Evolutionary conservation across 1,284 basidiomycete genomes (phyloP).

Genomic region (Malassezia arunalokei): DNA sequence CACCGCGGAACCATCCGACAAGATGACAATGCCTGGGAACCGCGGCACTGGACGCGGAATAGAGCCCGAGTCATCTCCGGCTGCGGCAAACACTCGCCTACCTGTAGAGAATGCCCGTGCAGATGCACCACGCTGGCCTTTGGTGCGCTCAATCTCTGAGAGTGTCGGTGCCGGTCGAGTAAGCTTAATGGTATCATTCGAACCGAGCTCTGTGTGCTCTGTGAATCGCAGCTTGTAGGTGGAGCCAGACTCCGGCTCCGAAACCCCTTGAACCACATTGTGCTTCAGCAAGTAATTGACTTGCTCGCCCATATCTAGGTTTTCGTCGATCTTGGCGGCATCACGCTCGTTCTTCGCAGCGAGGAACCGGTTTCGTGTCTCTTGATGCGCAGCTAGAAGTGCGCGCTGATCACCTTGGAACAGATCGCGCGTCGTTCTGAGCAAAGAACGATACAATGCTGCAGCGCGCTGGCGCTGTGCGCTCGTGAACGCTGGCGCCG

Average conservation of each 20-base stretch:
- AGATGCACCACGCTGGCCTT: neutral
- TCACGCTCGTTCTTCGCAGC: slow-evolving; percentile 24
- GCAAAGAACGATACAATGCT: slow-evolving; percentile 35
- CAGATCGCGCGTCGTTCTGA: slow-evolving; percentile 33
- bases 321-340: slow-evolving; percentile 28
- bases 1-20: slow-evolving; percentile 44
- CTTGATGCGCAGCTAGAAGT: slow-evolving; percentile 23
- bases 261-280: slow-evolving; percentile 43
- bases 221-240: slow-evolving; percentile 31
- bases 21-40: slow-evolving; percentile 31
- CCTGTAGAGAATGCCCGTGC: slow-evolving; percentile 2
- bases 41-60: slow-evolving; percentile 37
- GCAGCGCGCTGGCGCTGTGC: slow-evolving; percentile 30
- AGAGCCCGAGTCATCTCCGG: slow-evolving; percentile 9
- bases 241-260: slow-evolving; percentile 16
- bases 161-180: slow-evolving; percentile 13
- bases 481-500: slow-evolving; percentile 21
- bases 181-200: slow-evolving; percentile 39
- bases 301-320: slow-evolving; percentile 35
- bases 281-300: slow-evolving; percentile 29
- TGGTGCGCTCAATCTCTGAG: slow-evolving; percentile 6
- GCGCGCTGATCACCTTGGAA: slow-evolving; percentile 29
- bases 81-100: slow-evolving; percentile 14
- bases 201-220: slow-evolving; percentile 41
- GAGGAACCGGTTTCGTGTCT: slow-evolving; percentile 28